Evolutionary conservation across 345 rosid species (phyloP), one percentile per base, ranked within the genome.

Genomic region (Populus tremula): DNA sequence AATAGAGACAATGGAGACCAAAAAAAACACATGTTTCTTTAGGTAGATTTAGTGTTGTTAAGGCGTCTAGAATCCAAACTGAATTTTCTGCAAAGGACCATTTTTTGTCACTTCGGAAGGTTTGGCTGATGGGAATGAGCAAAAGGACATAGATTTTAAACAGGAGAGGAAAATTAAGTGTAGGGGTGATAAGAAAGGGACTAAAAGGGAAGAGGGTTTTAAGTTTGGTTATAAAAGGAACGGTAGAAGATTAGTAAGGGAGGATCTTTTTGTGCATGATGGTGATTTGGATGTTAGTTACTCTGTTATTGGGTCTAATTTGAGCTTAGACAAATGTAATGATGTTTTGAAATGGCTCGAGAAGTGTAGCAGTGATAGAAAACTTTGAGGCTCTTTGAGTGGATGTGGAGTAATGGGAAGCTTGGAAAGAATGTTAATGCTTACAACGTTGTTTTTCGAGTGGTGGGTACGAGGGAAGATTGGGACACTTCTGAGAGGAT

Each of bases 321-420:
- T 88, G 79, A 87, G 94, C 69, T 38, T 89, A 71, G 91, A 86
- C 70, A 82, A 82, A 50, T 94, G 90, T 80, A 90, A 91, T 75
- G 77, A 43, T 36, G 87, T 91, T 74, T 75, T 94, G 87, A 91
- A 89, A 80, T 82, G 82, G 66, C 92, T 94, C n/a, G 95, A 90
- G 88, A 84, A 77, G 82, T 82, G 84, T 71, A 84, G 71, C 21
- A 31, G 83, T 84, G 94, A 91, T 76, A 67, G 72, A 59, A 89
- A 74, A 80, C 91, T 23, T 36, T 89, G 78, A 84, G 83, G 31
- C 90, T 94, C 84, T 93, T 91, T 68, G 90, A 88, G 77, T 93
- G 98, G 98, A 90, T 93, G 97, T 84, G 90, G 78, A 79, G 82
- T 67, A 86, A 86, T 59, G 90, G 93, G 78, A 93, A 88, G 84